Percentiles rank a stretch among this genome's conserved stretches.
Evolutionary conservation across 176 grass and related monocot species (phyloP).

Genomic region (Bolboschoenus planiculmis): DNA sequence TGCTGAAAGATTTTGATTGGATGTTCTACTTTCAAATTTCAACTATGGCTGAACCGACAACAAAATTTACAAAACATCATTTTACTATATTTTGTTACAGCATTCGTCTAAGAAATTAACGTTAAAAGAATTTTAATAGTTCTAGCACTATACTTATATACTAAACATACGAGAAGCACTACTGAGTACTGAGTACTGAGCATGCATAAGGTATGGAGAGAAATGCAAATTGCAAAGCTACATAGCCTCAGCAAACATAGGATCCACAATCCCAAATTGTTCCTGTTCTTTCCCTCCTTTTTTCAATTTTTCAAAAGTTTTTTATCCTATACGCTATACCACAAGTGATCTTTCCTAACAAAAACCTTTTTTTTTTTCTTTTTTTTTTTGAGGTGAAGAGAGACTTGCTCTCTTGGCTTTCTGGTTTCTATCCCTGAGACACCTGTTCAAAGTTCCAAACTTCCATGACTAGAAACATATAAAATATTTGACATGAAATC

Average conservation of each 20-base stretch:
- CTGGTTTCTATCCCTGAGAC: background rate
- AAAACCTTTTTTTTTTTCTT: too few relatives aligned
- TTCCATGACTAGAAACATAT: background rate
- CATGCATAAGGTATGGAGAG: background rate
- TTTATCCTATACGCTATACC: background rate
- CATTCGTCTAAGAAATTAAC: background rate
- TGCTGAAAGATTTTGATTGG: background rate
- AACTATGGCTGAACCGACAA: background rate
- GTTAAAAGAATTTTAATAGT: background rate
- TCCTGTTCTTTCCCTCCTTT: conserved; percentile 20
- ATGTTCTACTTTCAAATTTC: background rate
- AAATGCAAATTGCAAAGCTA: background rate
- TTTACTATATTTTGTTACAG: background rate
- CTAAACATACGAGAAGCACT: background rate
- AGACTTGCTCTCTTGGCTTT: background rate
- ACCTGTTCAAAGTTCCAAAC: background rate
- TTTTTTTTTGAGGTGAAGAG: background rate
- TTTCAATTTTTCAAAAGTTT: conserved; percentile 18
- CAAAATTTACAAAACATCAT: background rate
- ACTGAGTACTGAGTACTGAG: background rate
- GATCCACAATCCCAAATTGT: conserved; percentile 16
- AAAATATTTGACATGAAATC: background rate
- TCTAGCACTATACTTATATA: background rate
- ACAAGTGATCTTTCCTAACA: conserved; percentile 1
- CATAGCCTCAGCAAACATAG: background rate